Evolutionary conservation across 768 basidiomycete genomes (phyloP), one percentile per base, ranked within the genome.

Genomic region (Suillus hirtellus): DNA sequence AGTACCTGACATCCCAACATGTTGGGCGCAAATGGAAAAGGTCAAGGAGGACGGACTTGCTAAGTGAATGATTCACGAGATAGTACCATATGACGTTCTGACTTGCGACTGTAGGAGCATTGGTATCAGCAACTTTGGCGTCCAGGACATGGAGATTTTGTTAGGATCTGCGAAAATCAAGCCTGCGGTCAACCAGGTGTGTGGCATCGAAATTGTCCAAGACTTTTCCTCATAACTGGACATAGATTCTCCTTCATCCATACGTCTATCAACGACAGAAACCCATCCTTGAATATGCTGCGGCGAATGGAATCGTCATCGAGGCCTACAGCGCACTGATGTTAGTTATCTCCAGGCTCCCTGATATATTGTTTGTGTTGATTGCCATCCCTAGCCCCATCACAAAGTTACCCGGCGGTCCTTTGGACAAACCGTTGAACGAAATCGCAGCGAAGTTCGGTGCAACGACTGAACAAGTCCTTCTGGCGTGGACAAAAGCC

Each of bases 121-220:
- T 61, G 89, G 89, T 27, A 86, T 90, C 49, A 87, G 85, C 75
- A 91, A 91, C 77, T 90, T 89, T 69, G 77, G 77, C 12, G 79
- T 85, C 11, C 61, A 77, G 1, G 80, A 92, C 35, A 80, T 91
- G 24, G 71, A 82, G 49, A 78, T 78, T 24, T 75, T 90, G 24
- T 73, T 90, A 10, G 78, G 74, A n/a, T 82, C 82, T 2, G 86
- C 87, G 8, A 86, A 88, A 69, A 72, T 88, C 65, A 83, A 81
- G 66, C 89, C 89, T 0, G 86, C 78, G 1, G 86, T 84, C 10
- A 92, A 91, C 74, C 90, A 92, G 78, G 88, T 85, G 52, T 34
- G 52, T 53, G 35, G 5, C 19, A 35, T 53, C 11, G 6, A 35
- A 31, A 1, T 53, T 34, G 52, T 12, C 6, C 34, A 21, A 35